These are phyloP conservation scores for Lupinus albus DNA, from an alignment of 306 rosid genomes.

Conservation along the genomic window DNA sequence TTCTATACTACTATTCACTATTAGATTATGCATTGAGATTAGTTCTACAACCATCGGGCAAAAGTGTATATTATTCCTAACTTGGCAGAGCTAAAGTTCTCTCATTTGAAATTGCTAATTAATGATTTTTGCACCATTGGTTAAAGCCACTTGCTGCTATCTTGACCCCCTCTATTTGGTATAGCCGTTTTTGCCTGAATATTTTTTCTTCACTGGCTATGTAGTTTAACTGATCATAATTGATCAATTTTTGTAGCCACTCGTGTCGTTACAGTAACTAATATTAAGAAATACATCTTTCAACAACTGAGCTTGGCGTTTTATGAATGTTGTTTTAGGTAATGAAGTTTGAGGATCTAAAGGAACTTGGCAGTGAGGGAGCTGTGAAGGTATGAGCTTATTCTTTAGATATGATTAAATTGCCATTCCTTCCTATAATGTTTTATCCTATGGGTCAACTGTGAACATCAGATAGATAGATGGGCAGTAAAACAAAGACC, in stretches of 20 bases:
- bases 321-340: conserved; percentile 59
- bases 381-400: conserved; percentile 79
- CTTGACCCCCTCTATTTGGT: background rate
- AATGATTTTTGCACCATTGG: background rate
- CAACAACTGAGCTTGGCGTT: conserved; percentile 26
- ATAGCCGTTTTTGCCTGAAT: conserved; percentile 4
- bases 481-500: background rate
- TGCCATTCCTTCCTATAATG: conserved; percentile 7
- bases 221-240: background rate
- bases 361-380: conserved; percentile 83
- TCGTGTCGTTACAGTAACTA: background rate
- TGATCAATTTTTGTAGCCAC: background rate
- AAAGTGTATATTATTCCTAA: conserved; percentile 20
- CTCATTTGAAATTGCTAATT: conserved; percentile 23
- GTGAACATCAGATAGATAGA: background rate
- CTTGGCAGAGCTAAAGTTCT: background rate
- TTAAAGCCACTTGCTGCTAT: conserved; percentile 15
- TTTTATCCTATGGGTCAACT: background rate
- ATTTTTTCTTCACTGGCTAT: conserved; percentile 12
- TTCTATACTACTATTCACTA: background rate
- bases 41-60: background rate
- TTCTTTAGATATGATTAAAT: conserved; percentile 17
- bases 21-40: conserved; percentile 3
- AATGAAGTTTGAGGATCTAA: conserved; percentile 95
- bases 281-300: background rate